phyloP scores from a whole-genome alignment of 1,284 basidiomycete species.

The Melanopsichium pennsylvanicum region DNA sequence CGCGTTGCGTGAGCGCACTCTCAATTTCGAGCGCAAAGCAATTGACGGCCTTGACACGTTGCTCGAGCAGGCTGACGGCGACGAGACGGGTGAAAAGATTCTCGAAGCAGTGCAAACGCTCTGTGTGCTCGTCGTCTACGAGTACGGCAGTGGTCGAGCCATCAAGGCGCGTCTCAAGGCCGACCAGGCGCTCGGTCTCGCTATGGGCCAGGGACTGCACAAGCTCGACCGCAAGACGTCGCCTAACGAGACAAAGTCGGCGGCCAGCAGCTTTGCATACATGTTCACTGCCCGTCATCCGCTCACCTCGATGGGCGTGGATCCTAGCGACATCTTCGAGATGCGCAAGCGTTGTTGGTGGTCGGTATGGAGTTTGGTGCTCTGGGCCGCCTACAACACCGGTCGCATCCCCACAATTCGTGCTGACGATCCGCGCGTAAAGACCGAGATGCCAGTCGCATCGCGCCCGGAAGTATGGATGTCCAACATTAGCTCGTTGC shows the following conservation, averaged over 20 bases:
- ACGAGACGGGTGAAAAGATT: conserved; percentile 34
- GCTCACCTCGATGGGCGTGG: conserved; percentile 34
- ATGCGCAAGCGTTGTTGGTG: conserved; percentile 62
- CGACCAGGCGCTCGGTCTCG: conserved; percentile 58
- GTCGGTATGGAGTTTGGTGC: conserved; percentile 55
- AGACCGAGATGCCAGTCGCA: conserved; percentile 50
- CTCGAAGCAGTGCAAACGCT: conserved; percentile 58
- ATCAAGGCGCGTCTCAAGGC: conserved; percentile 60
- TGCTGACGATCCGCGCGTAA: conserved; percentile 60
- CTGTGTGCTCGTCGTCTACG: conserved; percentile 53
- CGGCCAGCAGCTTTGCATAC: conserved; percentile 41
- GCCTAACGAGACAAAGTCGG: conserved; percentile 21
- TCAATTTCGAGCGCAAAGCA: conserved; percentile 47
- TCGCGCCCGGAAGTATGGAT: conserved; percentile 44
- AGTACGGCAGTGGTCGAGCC: conserved; percentile 58
- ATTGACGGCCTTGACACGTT: conserved; percentile 49
- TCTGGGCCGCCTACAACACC: conserved; percentile 60
- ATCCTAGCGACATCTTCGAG: conserved; percentile 47
- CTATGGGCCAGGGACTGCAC: conserved; percentile 60
- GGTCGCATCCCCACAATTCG: conserved; percentile 57
- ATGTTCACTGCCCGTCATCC: conserved; percentile 22
- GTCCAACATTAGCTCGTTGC: conserved; percentile 50
- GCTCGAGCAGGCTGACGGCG: conserved; percentile 46
- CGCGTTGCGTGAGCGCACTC: conserved; percentile 40
- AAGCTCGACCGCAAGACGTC: conserved; percentile 37